Evolutionary conservation across 495 filamentous ascomycete genomes (phyloP), one percentile per base, ranked within the genome.

Genomic region (Penicillium bialowiezense): DNA sequence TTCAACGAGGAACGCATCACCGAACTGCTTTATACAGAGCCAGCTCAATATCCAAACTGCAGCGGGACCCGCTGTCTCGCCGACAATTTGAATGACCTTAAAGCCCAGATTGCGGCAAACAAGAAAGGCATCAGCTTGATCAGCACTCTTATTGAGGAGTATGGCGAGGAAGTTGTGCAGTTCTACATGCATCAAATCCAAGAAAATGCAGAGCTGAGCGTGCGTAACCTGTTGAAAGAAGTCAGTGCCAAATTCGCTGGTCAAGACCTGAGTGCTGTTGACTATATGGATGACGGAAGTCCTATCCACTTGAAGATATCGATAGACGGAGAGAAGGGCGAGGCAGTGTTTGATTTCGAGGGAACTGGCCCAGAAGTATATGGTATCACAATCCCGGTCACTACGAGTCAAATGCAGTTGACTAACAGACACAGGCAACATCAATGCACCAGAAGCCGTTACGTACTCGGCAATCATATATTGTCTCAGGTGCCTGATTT

Each of bases 181-280:
- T 90, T 92, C 65, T 97, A 97, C 67, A 98, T 97, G 92, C 65
- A 79, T 12, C 84, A 81, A 38, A 98, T 98, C 59, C 92, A 98
- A 62, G 81, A 86, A 43, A 97, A 96, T 58, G 93, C 92, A 17
- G 91, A 95, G 58, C 63, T 82, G 7, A 86, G 84, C 54, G 92
- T 97, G 7, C 79, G 88, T 40, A 85, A 80, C 50, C 75, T 96
- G 3, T 75, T 97, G 17, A 92, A 87, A 57, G 68, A 81, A 7
- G 84, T 96, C 21, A 80, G 82, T 57, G 78, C 78, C 54, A 75
- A 84, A 9, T 93, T 92, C 58, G 71, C 86, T 59, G 87, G 87
- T 38, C 76, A 76, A 34, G 77, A 87, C 23, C 77, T 97, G 1
- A 87, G 88, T n/a, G 87, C 92, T 0, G 72, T 83, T 8, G 92